A percentile compares a stretch with the other conserved stretches of the same genome.
phyloP scores from a whole-genome alignment of 106 monocot genomes.

The Gastrodia elata region DNA sequence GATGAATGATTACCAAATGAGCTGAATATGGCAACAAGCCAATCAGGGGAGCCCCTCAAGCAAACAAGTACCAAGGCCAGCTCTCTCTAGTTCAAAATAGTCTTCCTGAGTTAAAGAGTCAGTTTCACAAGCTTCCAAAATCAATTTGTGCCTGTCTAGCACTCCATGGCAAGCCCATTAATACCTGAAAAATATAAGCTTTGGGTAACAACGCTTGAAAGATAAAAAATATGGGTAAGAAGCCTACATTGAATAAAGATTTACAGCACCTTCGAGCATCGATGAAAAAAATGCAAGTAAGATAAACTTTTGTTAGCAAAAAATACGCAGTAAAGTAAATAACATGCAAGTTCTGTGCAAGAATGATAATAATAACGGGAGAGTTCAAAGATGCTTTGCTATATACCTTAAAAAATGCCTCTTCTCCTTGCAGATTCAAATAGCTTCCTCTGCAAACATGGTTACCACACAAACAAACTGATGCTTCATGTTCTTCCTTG shows the following conservation, averaged over 20 bases:
- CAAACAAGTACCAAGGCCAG: conserved; percentile 86
- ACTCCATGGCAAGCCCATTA: conserved; percentile 86
- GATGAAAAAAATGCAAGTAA: background rate
- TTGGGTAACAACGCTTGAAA: background rate
- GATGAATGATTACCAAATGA: conserved; percentile 49
- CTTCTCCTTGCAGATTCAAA: conserved; percentile 88
- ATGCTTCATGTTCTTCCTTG: conserved; percentile 97
- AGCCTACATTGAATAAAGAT: background rate
- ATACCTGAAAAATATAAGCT: conserved; percentile 40
- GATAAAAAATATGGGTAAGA: background rate
- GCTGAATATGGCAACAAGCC: conserved; percentile 97
- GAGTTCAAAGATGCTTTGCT: background rate
- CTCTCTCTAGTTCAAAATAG: conserved; percentile 63
- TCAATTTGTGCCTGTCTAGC: conserved; percentile 85
- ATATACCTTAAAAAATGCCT: conserved; percentile 79
- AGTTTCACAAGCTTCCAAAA: conserved; percentile 83
- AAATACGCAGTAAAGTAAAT: too few relatives aligned
- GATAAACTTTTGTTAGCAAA: background rate
- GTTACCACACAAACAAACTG: conserved; percentile 96
- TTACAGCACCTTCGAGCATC: background rate
- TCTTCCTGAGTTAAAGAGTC: conserved; percentile 83
- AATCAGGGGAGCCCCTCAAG: conserved; percentile 80
- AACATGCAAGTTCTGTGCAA: background rate
- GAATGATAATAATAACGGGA: background rate
- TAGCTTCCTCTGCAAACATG: conserved; percentile 97